Percentiles rank a stretch among this genome's conserved stretches.
These are phyloP conservation scores for Cryptomeria japonica DNA, from an alignment of 75 land plant genomes.

Conservation along the genomic window DNA sequence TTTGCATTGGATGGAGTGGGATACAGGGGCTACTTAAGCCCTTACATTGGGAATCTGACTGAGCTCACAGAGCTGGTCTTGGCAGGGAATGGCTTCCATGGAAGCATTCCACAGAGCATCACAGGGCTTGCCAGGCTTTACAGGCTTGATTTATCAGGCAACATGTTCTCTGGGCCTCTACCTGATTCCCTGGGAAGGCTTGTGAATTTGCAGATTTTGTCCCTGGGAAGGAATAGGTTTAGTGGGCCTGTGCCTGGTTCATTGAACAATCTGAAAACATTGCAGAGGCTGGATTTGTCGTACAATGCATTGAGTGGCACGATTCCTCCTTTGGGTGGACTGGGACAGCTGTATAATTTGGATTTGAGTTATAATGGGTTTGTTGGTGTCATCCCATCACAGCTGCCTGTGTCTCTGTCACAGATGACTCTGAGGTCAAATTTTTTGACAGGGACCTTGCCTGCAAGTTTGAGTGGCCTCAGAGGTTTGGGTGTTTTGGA, in stretches of 20 bases:
- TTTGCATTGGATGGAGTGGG: slow-evolving; percentile 55
- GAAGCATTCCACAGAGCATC: slow-evolving; percentile 53
- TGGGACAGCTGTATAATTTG: not conserved
- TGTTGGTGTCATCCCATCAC: slow-evolving; percentile 11
- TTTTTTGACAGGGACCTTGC: slow-evolving; percentile 8
- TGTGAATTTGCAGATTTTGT: not conserved
- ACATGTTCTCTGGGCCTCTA: slow-evolving; percentile 49
- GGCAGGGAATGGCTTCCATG: slow-evolving; percentile 37
- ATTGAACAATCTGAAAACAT: not conserved
- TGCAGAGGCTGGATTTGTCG: not conserved
- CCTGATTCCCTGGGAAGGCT: slow-evolving; percentile 33
- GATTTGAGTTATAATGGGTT: slow-evolving; percentile 21
- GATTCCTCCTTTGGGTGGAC: slow-evolving; percentile 9
- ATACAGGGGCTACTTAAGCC: slow-evolving; percentile 51
- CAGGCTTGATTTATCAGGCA: slow-evolving; percentile 50
- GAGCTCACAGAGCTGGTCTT: slow-evolving; percentile 23
- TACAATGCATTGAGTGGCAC: not conserved
- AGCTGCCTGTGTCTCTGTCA: slow-evolving; percentile 16
- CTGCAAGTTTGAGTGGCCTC: not conserved
- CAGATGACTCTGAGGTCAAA: slow-evolving; percentile 16
- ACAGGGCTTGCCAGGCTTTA: slow-evolving; percentile 21
- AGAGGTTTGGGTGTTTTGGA: slow-evolving; percentile 18
- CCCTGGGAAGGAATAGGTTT: not conserved
- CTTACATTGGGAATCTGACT: slow-evolving; percentile 39
- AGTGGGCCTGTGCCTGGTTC: slow-evolving; percentile 5